Conservation (phyloP, 1,284 basidiomycete genomes). For the Moesziomyces sp. region DNA sequence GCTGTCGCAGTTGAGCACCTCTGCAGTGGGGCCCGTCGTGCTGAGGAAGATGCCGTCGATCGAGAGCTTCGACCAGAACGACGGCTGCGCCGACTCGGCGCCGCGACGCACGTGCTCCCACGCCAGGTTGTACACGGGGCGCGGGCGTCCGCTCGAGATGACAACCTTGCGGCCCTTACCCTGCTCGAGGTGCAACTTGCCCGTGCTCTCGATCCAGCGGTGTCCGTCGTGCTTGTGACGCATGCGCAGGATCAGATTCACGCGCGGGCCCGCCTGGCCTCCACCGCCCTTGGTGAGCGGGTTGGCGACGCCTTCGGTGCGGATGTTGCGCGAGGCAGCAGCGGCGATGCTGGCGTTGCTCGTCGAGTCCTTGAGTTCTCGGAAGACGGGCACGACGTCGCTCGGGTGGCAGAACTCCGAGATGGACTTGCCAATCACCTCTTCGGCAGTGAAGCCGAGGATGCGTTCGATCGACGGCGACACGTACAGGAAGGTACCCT, state of each 20-base stretch:
- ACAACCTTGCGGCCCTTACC: conserved; percentile 65
- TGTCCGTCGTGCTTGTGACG: conserved; percentile 57
- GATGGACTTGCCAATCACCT: conserved; percentile 82
- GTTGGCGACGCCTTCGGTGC: conserved; percentile 53
- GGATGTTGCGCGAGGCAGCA: conserved; percentile 54
- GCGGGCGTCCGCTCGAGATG: conserved; percentile 57
- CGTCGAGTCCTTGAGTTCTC: conserved; percentile 85
- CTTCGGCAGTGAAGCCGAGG: conserved; percentile 71
- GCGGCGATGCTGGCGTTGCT: conserved; percentile 67
- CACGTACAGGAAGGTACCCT: conserved; percentile 91
- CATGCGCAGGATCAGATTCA: conserved; percentile 63
- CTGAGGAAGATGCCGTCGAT: conserved; percentile 58
- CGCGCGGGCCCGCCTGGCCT: conserved; percentile 62
- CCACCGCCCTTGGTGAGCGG: conserved; percentile 61
- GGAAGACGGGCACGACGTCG: conserved; percentile 88
- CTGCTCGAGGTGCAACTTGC: conserved; percentile 64
- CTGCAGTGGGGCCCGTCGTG: conserved; percentile 42
- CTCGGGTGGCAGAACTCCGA: conserved; percentile 85
- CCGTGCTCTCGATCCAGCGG: conserved; percentile 61
- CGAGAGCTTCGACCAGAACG: conserved; percentile 62
- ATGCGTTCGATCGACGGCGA: conserved; percentile 71
- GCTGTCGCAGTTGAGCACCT: conserved; percentile 48
- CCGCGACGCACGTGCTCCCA: conserved; percentile 55
- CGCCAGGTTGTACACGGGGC: conserved; percentile 59
- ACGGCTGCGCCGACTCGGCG: conserved; percentile 37